Evolutionary conservation across 116 monocot species (phyloP).

Genomic region (Iris pallida): DNA sequence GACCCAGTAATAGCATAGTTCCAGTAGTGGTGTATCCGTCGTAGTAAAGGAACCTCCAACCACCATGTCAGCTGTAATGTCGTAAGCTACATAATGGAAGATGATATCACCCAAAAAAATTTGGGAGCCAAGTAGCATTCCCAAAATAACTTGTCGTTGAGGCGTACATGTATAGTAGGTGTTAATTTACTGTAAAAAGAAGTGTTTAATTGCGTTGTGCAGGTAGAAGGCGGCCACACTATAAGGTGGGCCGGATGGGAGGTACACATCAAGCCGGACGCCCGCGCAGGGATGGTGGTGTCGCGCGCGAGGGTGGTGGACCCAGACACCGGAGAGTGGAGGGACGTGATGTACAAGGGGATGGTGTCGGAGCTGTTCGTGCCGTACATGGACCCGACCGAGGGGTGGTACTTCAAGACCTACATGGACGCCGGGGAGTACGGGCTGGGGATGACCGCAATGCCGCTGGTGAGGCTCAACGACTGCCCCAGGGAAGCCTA

Average conservation of each 20-base stretch:
- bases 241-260: conserved; percentile 46
- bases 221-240: conserved; percentile 15
- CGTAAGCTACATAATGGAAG: too few species aligned
- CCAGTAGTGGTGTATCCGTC: too few species aligned
- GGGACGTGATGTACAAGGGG: conserved; percentile 39
- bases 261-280: conserved; percentile 30
- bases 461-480: conserved; percentile 36
- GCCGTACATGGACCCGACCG: conserved; percentile 35
- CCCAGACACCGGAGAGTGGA: conserved; percentile 11
- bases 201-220: neutral
- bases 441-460: conserved; percentile 26
- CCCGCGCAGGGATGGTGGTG: conserved; percentile 34
- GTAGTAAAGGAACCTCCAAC: too few species aligned
- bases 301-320: conserved; percentile 16
- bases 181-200: too few species aligned
- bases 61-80: too few species aligned
- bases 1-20: too few species aligned
- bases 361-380: conserved; percentile 34
- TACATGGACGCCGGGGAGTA: conserved; percentile 47
- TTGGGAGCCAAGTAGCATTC: too few species aligned
- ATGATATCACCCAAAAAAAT: too few species aligned
- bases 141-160: too few species aligned
- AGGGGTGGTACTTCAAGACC: conserved; percentile 37
- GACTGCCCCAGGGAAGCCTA: conserved; percentile 39
- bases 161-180: too few species aligned